Conservation (phyloP, 2,329 filamentous ascomycete species). For the Clathrospora elynae region DNA sequence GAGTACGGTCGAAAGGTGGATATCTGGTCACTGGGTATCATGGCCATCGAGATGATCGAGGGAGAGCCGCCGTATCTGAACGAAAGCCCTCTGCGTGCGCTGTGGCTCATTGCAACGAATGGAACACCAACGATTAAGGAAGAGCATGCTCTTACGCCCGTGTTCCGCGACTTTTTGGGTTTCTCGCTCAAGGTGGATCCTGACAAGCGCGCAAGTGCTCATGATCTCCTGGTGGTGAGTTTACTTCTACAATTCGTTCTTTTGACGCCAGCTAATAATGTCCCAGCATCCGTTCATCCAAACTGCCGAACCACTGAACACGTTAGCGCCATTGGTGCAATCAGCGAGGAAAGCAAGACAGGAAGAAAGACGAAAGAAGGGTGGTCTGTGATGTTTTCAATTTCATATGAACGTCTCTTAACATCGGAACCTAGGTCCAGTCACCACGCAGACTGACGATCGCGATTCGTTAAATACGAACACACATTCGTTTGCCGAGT, state of each 20-base stretch:
- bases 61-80: slow-evolving; percentile 96
- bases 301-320: slow-evolving; percentile 60
- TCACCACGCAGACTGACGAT: slow-evolving; percentile 23
- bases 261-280: slow-evolving; percentile 13
- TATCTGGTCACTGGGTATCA: slow-evolving; percentile 98
- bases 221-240: slow-evolving; percentile 88
- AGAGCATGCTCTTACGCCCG: slow-evolving; percentile 75
- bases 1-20: slow-evolving; percentile 98
- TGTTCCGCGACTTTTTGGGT: slow-evolving; percentile 89
- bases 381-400: slow-evolving; percentile 45
- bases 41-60: slow-evolving; percentile 99
- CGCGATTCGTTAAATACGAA: slow-evolving; percentile 24
- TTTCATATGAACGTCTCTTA: slow-evolving; percentile 33
- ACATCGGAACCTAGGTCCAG: slow-evolving; percentile 31
- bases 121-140: slow-evolving; percentile 96
- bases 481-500: slow-evolving; percentile 35
- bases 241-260: not conserved
- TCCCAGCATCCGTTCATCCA: slow-evolving; percentile 56
- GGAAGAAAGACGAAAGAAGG: slow-evolving; percentile 67
- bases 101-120: slow-evolving; percentile 96
- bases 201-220: slow-evolving; percentile 92
- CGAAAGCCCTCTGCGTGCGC: slow-evolving; percentile 86
- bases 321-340: slow-evolving; percentile 83
- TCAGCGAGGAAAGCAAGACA: slow-evolving; percentile 83
- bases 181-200: slow-evolving; percentile 96